Base-by-base conservation (phyloP, 257 asterid genomes). In the Solanum ossicruentum region DNA sequence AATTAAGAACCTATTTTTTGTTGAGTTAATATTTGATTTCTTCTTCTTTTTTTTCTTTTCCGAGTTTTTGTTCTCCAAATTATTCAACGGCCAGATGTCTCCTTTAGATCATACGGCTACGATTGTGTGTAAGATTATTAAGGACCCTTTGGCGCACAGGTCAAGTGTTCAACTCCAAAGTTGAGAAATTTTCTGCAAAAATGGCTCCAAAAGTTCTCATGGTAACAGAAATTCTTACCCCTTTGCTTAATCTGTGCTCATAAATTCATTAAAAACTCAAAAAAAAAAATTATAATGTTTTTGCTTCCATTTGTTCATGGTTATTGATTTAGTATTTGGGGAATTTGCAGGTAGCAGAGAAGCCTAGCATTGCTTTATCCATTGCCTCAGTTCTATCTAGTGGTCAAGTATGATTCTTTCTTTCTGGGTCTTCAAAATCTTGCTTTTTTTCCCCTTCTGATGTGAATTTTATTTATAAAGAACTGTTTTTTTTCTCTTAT, bases 291-390 rank as follows among this genome's bases (percentile, higher is more conserved):
- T 12, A 13, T 13, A 15, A 51, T 28, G 3, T 23, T 63, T 6
- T 66, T 32, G 20, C 5, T 65, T 47, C 12, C 10, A 10, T 45
- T 18, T 20, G 2, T 45, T 49, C 13, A 28, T 81, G 20, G 43
- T 80, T 82, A 8, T 70, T 65, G n/a, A 55, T 75, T 3, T 0
- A n/a, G 57, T 45, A 72, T 72, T n/a, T 72, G 3, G 80, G 73
- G 77, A 47, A 72, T 65, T 84, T 70, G 86, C 90, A 94, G 98
- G 98, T 94, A 8, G 98, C 98, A 11, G 98, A 95, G 90, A 95
- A 95, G 90, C 98, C 98, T 52, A 95, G 98, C 87, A 95, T 95
- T 86, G 98, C 98, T 84, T 91, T 93, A 16, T 91, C 98, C 82
- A 92, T 95, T 83, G 98, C 98, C 75, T 80, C 98, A 51, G 94